phyloP scores from a whole-genome alignment of 1,284 basidiomycete genomes.

The Ustilago hordei region DNA sequence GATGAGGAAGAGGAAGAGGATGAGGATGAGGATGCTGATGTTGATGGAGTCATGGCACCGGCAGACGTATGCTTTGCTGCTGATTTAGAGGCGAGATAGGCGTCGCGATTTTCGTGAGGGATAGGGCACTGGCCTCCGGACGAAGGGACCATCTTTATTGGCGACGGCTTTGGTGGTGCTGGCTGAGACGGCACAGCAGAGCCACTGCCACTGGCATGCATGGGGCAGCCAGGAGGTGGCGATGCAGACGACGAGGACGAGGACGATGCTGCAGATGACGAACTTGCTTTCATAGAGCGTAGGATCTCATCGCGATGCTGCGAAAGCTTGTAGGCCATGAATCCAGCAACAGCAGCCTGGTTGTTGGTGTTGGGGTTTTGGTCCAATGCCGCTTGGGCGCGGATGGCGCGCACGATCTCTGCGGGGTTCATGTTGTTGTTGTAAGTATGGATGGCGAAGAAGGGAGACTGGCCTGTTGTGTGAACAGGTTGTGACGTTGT shows the following conservation, averaged over 20 bases:
- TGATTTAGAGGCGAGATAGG: slow-evolving; percentile 40
- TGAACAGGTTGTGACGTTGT: not conserved
- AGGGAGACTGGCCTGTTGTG: not conserved
- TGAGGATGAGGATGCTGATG: slow-evolving; percentile 13
- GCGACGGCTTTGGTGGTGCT: slow-evolving; percentile 20
- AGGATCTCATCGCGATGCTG: slow-evolving; percentile 45
- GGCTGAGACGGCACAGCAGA: slow-evolving; percentile 3
- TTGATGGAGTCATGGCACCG: slow-evolving; percentile 25
- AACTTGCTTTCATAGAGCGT: slow-evolving; percentile 17
- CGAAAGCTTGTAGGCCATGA: slow-evolving; percentile 53
- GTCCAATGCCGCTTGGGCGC: slow-evolving; percentile 35
- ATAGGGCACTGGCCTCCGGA: slow-evolving; percentile 50
- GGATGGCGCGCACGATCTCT: slow-evolving; percentile 46
- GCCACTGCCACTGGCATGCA: slow-evolving; percentile 44
- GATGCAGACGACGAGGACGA: slow-evolving; percentile 20
- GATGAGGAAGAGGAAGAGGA: slow-evolving; percentile 19
- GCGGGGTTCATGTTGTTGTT: slow-evolving; percentile 29
- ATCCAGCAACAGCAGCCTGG: slow-evolving; percentile 51
- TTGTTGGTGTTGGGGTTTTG: slow-evolving; percentile 38
- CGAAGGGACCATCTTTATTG: slow-evolving; percentile 41
- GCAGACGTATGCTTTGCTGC: slow-evolving; percentile 3
- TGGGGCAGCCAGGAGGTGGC: slow-evolving; percentile 58
- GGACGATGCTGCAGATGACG: slow-evolving; percentile 15
- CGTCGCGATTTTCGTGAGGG: slow-evolving; percentile 50
- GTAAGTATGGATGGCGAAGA: no score